phyloP scores from a whole-genome alignment of 2,329 filamentous ascomycete genomes.

The Talaromyces pinophilus region DNA sequence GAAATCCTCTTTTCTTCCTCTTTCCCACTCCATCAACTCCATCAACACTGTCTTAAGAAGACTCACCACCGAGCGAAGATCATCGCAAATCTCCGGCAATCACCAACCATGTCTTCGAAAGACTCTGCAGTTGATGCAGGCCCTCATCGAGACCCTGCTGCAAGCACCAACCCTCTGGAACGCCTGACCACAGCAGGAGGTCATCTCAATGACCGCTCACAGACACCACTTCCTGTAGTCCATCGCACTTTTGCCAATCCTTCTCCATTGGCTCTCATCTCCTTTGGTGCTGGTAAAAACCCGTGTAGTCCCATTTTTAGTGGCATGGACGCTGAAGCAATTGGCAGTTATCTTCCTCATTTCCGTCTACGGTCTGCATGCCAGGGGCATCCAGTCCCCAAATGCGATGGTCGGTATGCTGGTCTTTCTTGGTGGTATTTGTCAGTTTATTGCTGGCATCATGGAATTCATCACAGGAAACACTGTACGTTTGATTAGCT shows the following conservation, averaged over 20 bases:
- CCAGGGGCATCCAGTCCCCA: not conserved
- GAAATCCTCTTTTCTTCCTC: not conserved
- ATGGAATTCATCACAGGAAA: conserved; percentile 32
- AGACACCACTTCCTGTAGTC: conserved; percentile 31
- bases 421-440: conserved; percentile 42
- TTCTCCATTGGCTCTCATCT: conserved; percentile 39
- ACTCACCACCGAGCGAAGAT: too few species aligned
- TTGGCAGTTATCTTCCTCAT: not conserved
- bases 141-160: not conserved
- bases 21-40: too few species aligned
- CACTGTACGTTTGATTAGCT: conserved; percentile 24
- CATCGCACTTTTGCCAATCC: conserved; percentile 35
- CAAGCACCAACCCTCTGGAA: not conserved
- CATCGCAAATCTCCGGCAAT: not conserved
- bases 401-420: conserved; percentile 32
- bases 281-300: conserved; percentile 41
- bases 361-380: not conserved
- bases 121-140: not conserved
- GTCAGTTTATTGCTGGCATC: conserved; percentile 33
- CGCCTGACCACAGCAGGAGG: not conserved
- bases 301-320: conserved; percentile 20
- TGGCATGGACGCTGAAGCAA: not conserved
- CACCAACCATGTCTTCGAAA: not conserved
- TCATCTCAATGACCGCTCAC: conserved; percentile 16
- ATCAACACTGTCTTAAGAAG: too few species aligned